phyloP scores from a whole-genome alignment of 305 asterid genomes.

The Fraxinus greggii region DNA sequence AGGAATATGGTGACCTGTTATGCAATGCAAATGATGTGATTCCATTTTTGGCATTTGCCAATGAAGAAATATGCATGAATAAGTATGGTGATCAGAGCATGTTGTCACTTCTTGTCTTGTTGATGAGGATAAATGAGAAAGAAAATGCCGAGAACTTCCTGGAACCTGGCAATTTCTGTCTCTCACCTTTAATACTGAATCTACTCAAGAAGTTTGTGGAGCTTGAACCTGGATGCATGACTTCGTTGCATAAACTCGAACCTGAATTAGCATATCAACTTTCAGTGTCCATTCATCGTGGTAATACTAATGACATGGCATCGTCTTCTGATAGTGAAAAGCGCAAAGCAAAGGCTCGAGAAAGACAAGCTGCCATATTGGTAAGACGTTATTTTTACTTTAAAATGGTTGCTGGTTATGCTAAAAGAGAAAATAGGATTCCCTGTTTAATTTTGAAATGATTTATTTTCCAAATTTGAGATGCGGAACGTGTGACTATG shows the following conservation, averaged over 20 bases:
- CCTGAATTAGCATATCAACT: constrained; percentile 74
- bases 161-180: constrained; percentile 57
- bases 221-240: constrained; percentile 77
- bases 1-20: constrained; percentile 51
- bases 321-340: constrained; percentile 63
- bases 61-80: constrained; percentile 58
- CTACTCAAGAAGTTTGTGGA: constrained; percentile 63
- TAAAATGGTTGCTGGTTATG: background rate
- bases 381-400: constrained; percentile 31
- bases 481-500: background rate
- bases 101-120: constrained; percentile 87
- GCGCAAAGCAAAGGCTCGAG: constrained; percentile 91
- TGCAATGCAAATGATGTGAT: constrained; percentile 50
- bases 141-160: constrained; percentile 48
- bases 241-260: constrained; percentile 66
- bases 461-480: background rate
- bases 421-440: background rate
- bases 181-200: constrained; percentile 54
- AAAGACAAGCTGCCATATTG: constrained; percentile 95
- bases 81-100: constrained; percentile 75
- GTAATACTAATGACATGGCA: constrained; percentile 36
- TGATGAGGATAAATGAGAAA: constrained; percentile 74
- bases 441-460: background rate
- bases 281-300: constrained; percentile 27
- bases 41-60: constrained; percentile 73